phyloP scores from a whole-genome alignment of 306 rosid genomes.

The Sicyos edulis region DNA sequence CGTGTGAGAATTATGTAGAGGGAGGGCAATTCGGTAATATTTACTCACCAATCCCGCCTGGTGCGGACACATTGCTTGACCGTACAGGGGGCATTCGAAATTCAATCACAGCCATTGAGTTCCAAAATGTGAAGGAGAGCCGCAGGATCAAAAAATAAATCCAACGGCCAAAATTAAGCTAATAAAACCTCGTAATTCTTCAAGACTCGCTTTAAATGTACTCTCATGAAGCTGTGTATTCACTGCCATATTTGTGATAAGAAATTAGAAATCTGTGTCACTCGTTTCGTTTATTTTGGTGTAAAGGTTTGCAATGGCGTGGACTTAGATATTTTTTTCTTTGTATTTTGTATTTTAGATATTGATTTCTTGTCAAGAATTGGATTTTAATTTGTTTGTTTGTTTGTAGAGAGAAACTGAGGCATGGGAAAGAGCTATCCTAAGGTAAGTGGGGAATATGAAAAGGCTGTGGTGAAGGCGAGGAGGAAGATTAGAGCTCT shows the following conservation, averaged over 20 bases:
- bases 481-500: slow-evolving; percentile 55
- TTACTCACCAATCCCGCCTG: not conserved
- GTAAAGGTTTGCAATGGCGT: no score
- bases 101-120: slow-evolving; percentile 22
- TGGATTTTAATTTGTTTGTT: no score
- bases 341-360: no score
- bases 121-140: not conserved
- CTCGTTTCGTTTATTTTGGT: no score
- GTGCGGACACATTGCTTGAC: not conserved
- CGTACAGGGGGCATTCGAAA: not conserved
- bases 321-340: no score
- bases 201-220: no score
- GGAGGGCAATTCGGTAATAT: not conserved
- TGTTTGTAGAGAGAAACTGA: no score
- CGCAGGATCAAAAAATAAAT: slow-evolving; percentile 25
- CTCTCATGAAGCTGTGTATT: no score
- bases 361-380: no score
- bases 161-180: slow-evolving; percentile 27
- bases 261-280: no score
- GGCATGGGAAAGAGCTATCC: slow-evolving; percentile 55
- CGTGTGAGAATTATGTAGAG: not conserved
- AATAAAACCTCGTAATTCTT: slow-evolving; percentile 32
- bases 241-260: no score
- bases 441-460: slow-evolving; percentile 41
- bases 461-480: slow-evolving; percentile 45